Percentiles rank a stretch among this genome's conserved stretches.
These are phyloP conservation scores for Penicillium verhagenii DNA, from an alignment of 495 filamentous ascomycete genomes.

Conservation along the genomic window DNA sequence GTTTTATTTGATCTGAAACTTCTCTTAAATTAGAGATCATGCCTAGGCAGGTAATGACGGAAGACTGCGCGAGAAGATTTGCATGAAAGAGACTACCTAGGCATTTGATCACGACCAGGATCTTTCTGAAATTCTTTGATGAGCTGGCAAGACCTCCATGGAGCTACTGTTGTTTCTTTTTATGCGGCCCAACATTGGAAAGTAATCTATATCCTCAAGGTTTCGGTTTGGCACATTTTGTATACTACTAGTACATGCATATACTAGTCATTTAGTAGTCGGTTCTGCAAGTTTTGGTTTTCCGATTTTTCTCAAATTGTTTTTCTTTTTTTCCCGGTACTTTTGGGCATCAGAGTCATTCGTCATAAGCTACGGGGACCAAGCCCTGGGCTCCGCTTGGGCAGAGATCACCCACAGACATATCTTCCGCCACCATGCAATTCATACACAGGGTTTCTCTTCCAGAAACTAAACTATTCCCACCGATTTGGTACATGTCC, in stretches of 20 bases:
- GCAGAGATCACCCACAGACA: slow-evolving; percentile 16
- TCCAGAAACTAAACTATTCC: slow-evolving; percentile 22
- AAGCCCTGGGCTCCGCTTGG: slow-evolving; percentile 14
- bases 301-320: slow-evolving; percentile 3
- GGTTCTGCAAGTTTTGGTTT: background rate
- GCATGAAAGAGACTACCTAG: too few species aligned
- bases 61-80: too few species aligned
- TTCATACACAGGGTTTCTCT: slow-evolving; percentile 17
- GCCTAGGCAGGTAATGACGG: too few species aligned
- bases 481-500: slow-evolving; percentile 19
- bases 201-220: too few species aligned
- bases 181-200: slow-evolving; percentile 13
- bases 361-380: slow-evolving; percentile 14
- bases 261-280: background rate
- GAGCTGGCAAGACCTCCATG: too few species aligned
- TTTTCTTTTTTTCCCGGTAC: background rate
- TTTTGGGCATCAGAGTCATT: slow-evolving; percentile 11
- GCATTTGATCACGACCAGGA: too few species aligned
- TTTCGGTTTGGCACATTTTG: too few species aligned
- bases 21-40: too few species aligned
- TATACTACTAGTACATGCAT: background rate
- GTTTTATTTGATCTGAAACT: too few species aligned
- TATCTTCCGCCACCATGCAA: slow-evolving; percentile 15
- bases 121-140: too few species aligned
- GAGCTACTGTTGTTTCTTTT: too few species aligned